A percentile compares a stretch with the other conserved stretches of the same genome.
phyloP scores from a whole-genome alignment of 768 basidiomycete species.

The Paxillus ammoniavirescens region DNA sequence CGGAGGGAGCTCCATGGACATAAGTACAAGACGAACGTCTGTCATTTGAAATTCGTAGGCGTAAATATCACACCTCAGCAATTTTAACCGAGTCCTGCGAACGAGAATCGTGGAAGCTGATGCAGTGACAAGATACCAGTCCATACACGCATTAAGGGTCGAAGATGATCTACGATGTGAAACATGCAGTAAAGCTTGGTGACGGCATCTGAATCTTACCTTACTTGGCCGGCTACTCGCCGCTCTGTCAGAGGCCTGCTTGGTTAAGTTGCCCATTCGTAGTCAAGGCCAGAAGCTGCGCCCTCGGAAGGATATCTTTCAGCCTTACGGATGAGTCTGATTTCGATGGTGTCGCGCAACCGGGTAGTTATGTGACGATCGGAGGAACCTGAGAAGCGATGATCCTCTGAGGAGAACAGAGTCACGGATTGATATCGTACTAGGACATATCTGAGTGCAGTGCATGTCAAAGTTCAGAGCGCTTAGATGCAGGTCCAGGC shows the following conservation, averaged over 20 bases:
- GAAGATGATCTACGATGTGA: neutral
- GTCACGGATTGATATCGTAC: neutral
- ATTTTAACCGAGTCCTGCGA: slow-evolving; percentile 1
- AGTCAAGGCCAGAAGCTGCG: neutral
- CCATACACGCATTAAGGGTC: neutral
- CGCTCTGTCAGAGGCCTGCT: neutral
- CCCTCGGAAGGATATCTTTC: neutral
- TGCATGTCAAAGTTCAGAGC: neutral
- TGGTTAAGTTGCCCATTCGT: neutral
- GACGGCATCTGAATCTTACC: neutral
- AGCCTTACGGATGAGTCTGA: neutral
- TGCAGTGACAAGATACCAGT: neutral
- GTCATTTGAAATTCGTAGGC: slow-evolving; percentile 14
- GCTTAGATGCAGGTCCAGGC: neutral
- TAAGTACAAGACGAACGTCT: neutral
- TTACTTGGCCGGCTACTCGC: neutral
- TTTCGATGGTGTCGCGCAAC: neutral
- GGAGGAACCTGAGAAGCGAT: slow-evolving; percentile 1
- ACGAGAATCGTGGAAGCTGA: slow-evolving; percentile 2
- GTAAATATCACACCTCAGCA: neutral
- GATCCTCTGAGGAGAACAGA: neutral
- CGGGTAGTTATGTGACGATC: neutral
- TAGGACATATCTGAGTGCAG: neutral
- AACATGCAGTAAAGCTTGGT: neutral
- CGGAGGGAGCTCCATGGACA: slow-evolving; percentile 7